These are phyloP conservation scores for Torulaspora pretoriensis DNA, from an alignment of 1,139 yeast genomes.

Conservation along the genomic window DNA sequence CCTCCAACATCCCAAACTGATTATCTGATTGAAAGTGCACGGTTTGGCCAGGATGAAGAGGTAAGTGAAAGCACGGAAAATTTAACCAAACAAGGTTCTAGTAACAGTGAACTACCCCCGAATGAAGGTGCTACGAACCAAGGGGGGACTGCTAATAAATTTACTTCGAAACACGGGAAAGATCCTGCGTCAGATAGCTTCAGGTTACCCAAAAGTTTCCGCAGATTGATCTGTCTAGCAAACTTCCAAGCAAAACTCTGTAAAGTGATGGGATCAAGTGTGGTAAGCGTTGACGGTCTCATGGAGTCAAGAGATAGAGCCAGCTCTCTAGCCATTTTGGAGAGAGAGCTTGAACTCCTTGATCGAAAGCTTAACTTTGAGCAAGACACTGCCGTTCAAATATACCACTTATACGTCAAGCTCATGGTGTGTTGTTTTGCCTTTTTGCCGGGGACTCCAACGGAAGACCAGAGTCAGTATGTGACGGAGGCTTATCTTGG, in stretches of 20 bases:
- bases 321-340: slow-evolving; percentile 68
- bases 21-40: slow-evolving; percentile 72
- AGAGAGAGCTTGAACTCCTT: slow-evolving; percentile 71
- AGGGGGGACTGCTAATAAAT: not conserved
- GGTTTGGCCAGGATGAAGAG: slow-evolving; percentile 48
- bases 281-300: slow-evolving; percentile 85
- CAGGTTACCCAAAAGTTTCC: slow-evolving; percentile 62
- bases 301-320: slow-evolving; percentile 82
- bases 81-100: not conserved
- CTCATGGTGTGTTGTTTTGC: slow-evolving; percentile 86
- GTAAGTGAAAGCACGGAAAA: slow-evolving; percentile 2
- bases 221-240: slow-evolving; percentile 68
- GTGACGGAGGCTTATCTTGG: slow-evolving; percentile 77
- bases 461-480: slow-evolving; percentile 75
- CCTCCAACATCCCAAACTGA: slow-evolving; percentile 88
- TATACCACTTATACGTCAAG: slow-evolving; percentile 72
- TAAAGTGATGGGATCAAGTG: slow-evolving; percentile 82
- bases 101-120: not conserved
- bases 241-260: slow-evolving; percentile 82
- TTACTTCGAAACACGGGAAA: not conserved
- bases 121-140: not conserved
- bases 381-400: slow-evolving; percentile 68
- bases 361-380: slow-evolving; percentile 38
- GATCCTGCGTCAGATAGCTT: not conserved
- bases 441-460: slow-evolving; percentile 85